A percentile compares a stretch with the other conserved stretches of the same genome.
Evolutionary conservation across 2,329 filamentous ascomycete species (phyloP).

Genomic region (Fusarium gaditjirri): DNA sequence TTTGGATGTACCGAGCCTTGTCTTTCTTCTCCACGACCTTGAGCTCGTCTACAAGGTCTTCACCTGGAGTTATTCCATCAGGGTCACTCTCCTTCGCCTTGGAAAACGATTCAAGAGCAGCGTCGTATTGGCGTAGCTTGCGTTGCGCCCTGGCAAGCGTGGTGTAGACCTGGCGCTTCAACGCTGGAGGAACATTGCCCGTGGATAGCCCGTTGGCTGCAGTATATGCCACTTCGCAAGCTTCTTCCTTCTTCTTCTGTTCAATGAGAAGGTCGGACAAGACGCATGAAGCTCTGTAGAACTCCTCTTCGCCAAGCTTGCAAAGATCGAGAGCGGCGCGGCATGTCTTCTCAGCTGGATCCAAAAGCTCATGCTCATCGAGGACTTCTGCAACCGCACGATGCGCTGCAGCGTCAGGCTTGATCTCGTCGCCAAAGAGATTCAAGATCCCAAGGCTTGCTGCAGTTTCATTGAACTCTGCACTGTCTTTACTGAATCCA

Average conservation of each 20-base stretch:
- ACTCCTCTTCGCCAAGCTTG: neutral
- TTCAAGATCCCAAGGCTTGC: slow-evolving; percentile 30
- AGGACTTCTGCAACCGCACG: slow-evolving; percentile 1
- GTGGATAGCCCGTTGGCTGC: accelerated
- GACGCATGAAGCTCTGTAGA: neutral
- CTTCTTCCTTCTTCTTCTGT: neutral
- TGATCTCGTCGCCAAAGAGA: slow-evolving; percentile 35
- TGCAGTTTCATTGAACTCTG: neutral
- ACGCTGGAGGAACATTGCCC: accelerated
- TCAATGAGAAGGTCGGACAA: neutral
- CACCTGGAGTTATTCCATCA: neutral
- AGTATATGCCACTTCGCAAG: neutral
- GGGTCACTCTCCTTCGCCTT: neutral
- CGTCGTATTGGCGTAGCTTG: accelerated
- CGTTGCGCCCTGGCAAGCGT: neutral
- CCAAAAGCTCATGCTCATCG: neutral
- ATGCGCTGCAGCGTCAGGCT: slow-evolving; percentile 16
- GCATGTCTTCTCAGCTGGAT: neutral
- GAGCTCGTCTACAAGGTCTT: slow-evolving; percentile 1
- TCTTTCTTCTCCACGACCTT: neutral
- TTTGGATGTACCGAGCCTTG: neutral
- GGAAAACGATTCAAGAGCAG: neutral
- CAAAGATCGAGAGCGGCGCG: neutral
- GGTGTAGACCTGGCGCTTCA: neutral
- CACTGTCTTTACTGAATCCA: neutral